Base-by-base conservation (phyloP, 257 asterid species). In the Cruciata laevipes region DNA sequence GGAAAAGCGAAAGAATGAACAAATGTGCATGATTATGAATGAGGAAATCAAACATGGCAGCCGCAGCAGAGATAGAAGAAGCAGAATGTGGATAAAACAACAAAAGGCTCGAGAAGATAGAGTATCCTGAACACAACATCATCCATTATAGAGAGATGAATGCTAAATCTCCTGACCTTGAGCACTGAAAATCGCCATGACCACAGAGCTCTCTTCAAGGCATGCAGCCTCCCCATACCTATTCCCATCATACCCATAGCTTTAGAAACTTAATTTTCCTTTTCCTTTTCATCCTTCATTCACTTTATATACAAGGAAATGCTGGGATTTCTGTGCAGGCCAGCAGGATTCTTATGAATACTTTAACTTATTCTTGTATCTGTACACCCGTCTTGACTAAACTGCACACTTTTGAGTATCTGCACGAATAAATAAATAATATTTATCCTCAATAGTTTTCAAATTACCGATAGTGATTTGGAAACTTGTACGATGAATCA, bases 11-110 rank as follows among this genome's bases (percentile, higher is more conserved):
- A 24, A 42, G 37, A 21, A 16, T 5, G 51, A 42, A 42, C 42
- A 24, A 30, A 59, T 11, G 17, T 40, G 21, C 67, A n/a, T 37
- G 42, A 37, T 37, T 37, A 37, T 42, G 51, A 42, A 42, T 42
- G 17, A 17, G 16, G 3, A 12, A 65, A 42, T 65, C 69, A 65
- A 44, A 65, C 59, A 25, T 65, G 69, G 10, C 69, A 65, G 69
- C 69, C 69, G 20, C 58, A 65, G 63, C 63, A 80, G 68, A 80
- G 80, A 64, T 74, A 78, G 84, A 84, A 84, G 78, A 80, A 68
- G 68, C 85, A 79, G 62, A 84, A 71, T 3, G 85, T 66, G 61
- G 84, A 82, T n/a, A 84, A 70, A 10, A 84, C 80, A 76, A 82
- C 83, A 70, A 82, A 44, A 70, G 80, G 82, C 75, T 84, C 89